phyloP scores from a whole-genome alignment of 495 filamentous ascomycete species.

The Aspergillus egyptiacus region DNA sequence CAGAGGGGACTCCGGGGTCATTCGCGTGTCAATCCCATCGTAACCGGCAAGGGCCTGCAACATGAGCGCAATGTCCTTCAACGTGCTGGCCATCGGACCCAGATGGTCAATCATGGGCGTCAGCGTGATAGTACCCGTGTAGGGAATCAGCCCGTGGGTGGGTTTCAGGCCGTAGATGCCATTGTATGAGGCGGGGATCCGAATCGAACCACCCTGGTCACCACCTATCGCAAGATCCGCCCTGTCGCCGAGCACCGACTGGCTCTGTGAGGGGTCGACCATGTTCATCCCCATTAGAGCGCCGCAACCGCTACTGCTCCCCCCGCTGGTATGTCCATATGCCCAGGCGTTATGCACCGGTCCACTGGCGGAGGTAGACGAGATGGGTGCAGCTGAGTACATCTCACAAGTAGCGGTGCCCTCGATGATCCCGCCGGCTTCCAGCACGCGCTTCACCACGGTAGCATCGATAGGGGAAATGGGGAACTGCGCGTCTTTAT shows the following conservation, averaged over 20 bases:
- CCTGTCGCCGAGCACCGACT: neutral
- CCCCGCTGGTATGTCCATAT: slow-evolving; percentile 39
- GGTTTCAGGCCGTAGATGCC: slow-evolving; percentile 42
- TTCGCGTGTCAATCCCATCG: slow-evolving; percentile 50
- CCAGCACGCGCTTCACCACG: slow-evolving; percentile 35
- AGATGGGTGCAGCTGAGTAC: slow-evolving; percentile 30
- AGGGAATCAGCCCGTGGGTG: slow-evolving; percentile 47
- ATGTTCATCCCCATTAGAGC: slow-evolving; percentile 42
- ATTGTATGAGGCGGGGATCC: slow-evolving; percentile 45
- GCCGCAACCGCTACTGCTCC: slow-evolving; percentile 48
- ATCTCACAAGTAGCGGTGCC: slow-evolving; percentile 41
- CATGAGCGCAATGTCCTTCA: slow-evolving; percentile 46
- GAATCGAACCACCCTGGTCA: slow-evolving; percentile 53
- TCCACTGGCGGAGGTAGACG: slow-evolving; percentile 36
- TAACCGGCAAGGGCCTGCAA: slow-evolving; percentile 48
- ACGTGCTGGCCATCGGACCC: slow-evolving; percentile 44
- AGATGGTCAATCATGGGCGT: slow-evolving; percentile 42
- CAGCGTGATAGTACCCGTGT: slow-evolving; percentile 38
- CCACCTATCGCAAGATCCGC: slow-evolving; percentile 46
- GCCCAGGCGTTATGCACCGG: slow-evolving; percentile 42
- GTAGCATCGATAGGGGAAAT: slow-evolving; percentile 31
- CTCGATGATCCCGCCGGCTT: slow-evolving; percentile 30
- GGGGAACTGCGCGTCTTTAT: neutral
- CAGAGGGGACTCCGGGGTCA: slow-evolving; percentile 35
- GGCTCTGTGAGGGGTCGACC: slow-evolving; percentile 4